Evolutionary conservation across 1,139 yeast genomes (phyloP).

Genomic region (Geotrichum australiense): DNA sequence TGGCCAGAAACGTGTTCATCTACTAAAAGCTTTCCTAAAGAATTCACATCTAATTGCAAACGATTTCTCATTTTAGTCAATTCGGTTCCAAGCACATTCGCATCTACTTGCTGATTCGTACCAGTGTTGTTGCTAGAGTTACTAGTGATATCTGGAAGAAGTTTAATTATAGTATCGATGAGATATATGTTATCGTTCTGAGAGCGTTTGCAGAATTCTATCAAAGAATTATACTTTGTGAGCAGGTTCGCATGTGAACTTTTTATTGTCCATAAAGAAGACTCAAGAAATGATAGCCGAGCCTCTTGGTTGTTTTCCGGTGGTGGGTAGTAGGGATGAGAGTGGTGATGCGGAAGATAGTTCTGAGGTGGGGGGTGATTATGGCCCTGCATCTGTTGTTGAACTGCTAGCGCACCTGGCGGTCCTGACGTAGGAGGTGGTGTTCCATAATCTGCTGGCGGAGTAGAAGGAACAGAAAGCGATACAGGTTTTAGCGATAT

Average conservation of each 20-base stretch:
- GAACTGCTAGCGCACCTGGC: slow-evolving; percentile 3
- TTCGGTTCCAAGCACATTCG: slow-evolving; percentile 17
- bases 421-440: slow-evolving; percentile 14
- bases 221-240: slow-evolving; percentile 12
- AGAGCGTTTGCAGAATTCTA: slow-evolving; percentile 15
- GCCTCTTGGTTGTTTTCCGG: slow-evolving; percentile 18
- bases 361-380: slow-evolving; percentile 14
- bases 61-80: slow-evolving; percentile 15
- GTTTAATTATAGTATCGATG: slow-evolving; percentile 11
- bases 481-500: slow-evolving; percentile 29
- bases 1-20: slow-evolving; percentile 7
- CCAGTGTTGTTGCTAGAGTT: slow-evolving; percentile 20
- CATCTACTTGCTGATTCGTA: slow-evolving; percentile 18
- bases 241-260: slow-evolving; percentile 12
- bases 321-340: slow-evolving; percentile 15
- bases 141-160: slow-evolving; percentile 12
- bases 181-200: slow-evolving; percentile 13
- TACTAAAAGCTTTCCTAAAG: slow-evolving; percentile 17
- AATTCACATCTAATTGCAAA: slow-evolving; percentile 17
- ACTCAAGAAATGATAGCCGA: slow-evolving; percentile 23
- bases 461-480: slow-evolving; percentile 27
- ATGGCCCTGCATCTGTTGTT: slow-evolving; percentile 11
- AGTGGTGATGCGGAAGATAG: slow-evolving; percentile 16
- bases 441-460: slow-evolving; percentile 21
- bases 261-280: slow-evolving; percentile 17